phyloP scores from a whole-genome alignment of 306 rosid genomes.

The Hippophae tibetana region DNA sequence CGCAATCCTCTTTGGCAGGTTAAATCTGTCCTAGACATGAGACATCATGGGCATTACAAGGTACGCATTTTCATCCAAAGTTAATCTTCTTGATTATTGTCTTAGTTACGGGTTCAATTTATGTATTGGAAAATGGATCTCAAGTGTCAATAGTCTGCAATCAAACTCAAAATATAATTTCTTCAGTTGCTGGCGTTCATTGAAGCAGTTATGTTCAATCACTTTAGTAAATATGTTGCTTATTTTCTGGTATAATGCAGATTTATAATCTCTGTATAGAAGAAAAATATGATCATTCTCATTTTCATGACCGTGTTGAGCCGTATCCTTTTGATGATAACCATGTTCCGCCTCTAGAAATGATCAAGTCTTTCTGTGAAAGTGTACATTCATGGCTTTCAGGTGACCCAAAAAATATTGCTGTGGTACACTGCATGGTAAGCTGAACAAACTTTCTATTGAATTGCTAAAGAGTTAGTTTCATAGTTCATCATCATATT shows the following conservation, averaged over 20 bases:
- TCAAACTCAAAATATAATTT: background rate
- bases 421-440: conserved; percentile 95
- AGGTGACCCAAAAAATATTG: conserved; percentile 58
- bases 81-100: background rate
- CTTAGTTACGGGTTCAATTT: background rate
- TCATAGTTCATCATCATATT: no score
- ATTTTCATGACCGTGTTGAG: conserved; percentile 82
- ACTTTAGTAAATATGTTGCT: conserved; percentile 1
- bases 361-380: conserved; percentile 73
- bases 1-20: conserved; percentile 99
- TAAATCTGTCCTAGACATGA: conserved; percentile 82
- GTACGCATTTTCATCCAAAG: conserved; percentile 27
- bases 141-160: background rate
- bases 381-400: conserved; percentile 72
- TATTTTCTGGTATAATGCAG: conserved; percentile 34
- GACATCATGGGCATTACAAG: conserved; percentile 76
- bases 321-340: conserved; percentile 82
- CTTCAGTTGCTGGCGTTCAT: no score
- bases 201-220: no score
- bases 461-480: no score
- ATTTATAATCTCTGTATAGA: conserved; percentile 88
- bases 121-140: no score
- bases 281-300: conserved; percentile 65
- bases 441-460: conserved; percentile 7
- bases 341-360: conserved; percentile 71